Base-by-base conservation (phyloP, 345 rosid species). In the Eucalyptus regnans region DNA sequence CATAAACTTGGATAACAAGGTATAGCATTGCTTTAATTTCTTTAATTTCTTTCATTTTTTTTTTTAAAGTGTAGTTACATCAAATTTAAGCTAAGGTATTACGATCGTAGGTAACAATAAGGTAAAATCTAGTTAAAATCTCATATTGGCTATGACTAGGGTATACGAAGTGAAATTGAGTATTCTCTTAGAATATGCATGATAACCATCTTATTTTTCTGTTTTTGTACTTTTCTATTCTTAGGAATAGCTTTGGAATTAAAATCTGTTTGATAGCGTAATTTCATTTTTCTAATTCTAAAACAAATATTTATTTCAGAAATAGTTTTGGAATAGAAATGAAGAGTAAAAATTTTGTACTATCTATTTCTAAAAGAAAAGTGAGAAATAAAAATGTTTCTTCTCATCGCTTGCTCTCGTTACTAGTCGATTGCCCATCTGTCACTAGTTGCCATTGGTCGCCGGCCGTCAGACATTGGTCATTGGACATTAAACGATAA, bases 381-480 rank as follows among this genome's bases (percentile, higher is more conserved):
- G 23, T 18, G 1, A 52, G 2, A 50, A 50, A 50, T 50, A 14
- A 50, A 50, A 50, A 13, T 50, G 14, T 2, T 52, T 18, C 2
- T 18, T 52, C 4, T 52, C 4, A 18, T 1, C 2, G 2, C 4
- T 52, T 8, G 0, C 56, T 52, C 56, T 52, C 0, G 2, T 52
- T 52, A 52, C 1, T 17, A 7, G 8, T 1, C 1, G 9, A 17
- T 51, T 51, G 8, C 4, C 56, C 22, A 17, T 1, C 22, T 1
- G 2, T 49, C 14, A 11, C 2, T 12, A 14, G 50, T 1, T 3
- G 4, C 8, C 52, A 51, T 8, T 1, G 1, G 20, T 16, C 17
- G 20, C 7, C 2, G 4, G 8, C 20, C 2, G 1, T 17, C 7
- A 16, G 3, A 51, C 22, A 51, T 51, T 17, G 9, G 23, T 52